These are phyloP conservation scores for Microthyrium microscopicum DNA, from an alignment of 2,329 filamentous ascomycete species.

Conservation along the genomic window DNA sequence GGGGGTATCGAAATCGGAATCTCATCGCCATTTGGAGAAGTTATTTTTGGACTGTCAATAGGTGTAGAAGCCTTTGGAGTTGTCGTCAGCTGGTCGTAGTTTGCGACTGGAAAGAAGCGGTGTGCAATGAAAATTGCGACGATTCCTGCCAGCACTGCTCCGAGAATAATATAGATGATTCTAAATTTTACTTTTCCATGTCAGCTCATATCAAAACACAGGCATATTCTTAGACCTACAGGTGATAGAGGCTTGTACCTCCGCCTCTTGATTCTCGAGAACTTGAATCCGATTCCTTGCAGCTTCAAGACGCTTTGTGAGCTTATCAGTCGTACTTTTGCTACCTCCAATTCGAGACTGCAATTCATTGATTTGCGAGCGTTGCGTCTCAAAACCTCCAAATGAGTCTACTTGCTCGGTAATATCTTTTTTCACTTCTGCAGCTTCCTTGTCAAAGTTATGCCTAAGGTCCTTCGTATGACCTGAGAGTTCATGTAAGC, in stretches of 20 bases:
- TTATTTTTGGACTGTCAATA: too few species aligned
- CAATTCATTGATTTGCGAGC: conserved; percentile 43
- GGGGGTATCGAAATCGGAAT: not conserved
- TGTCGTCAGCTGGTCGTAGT: not conserved
- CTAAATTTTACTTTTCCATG: conserved; percentile 33
- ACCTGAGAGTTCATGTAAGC: conserved; percentile 49
- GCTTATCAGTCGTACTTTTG: conserved; percentile 39
- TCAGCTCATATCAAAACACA: not conserved
- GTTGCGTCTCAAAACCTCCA: conserved; percentile 47
- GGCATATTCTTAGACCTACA: conserved; percentile 2
- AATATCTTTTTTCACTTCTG: conserved; percentile 43
- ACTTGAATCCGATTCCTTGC: conserved; percentile 48
- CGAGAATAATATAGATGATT: conserved; percentile 42
- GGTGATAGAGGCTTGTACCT: conserved; percentile 44
- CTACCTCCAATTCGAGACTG: conserved; percentile 44
- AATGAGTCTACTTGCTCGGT: conserved; percentile 42
- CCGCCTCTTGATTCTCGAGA: conserved; percentile 50
- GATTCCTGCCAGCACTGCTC: conserved; percentile 3
- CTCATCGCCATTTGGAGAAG: not conserved
- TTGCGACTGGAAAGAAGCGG: not conserved
- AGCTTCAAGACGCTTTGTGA: conserved; percentile 47
- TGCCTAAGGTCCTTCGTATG: conserved; percentile 41
- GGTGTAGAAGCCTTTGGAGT: too few species aligned
- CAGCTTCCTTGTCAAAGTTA: conserved; percentile 43
- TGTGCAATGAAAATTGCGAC: conserved; percentile 3